Conservation (phyloP, 345 rosid genomes). For the Erysimum cheiranthoides region DNA sequence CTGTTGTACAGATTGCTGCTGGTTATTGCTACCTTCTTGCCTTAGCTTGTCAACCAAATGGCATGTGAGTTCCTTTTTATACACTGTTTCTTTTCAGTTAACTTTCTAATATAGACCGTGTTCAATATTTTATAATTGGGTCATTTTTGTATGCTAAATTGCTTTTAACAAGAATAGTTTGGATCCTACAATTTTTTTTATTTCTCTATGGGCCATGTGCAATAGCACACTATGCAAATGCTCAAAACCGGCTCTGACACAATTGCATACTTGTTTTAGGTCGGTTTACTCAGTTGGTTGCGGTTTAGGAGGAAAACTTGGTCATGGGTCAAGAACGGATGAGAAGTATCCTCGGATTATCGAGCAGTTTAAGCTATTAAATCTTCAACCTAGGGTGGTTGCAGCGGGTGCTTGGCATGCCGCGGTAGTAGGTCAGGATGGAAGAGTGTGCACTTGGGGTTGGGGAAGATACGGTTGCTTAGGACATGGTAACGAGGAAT, state of each 20-base stretch:
- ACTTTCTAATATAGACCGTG: neutral
- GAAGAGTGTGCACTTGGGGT: conserved; percentile 99
- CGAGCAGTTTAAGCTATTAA: conserved; percentile 73
- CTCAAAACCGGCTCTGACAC: neutral
- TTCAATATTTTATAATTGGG: neutral
- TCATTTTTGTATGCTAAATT: neutral
- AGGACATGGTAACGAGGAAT: conserved; percentile 96
- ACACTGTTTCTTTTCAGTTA: neutral
- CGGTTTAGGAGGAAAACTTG: conserved; percentile 98
- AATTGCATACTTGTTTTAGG: conserved; percentile 51
- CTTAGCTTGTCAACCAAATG: conserved; percentile 91
- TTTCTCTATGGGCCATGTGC: neutral
- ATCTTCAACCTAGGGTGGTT: conserved; percentile 86
- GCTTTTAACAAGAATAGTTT: neutral
- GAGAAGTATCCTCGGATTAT: conserved; percentile 92
- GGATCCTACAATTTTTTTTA: neutral
- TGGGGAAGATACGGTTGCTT: conserved; percentile 99
- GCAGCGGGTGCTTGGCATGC: conserved; percentile 99
- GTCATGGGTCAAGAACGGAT: conserved; percentile 93
- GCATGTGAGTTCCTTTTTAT: conserved; percentile 75
- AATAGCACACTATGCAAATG: neutral
- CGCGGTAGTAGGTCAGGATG: conserved; percentile 93
- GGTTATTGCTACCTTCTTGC: conserved; percentile 99
- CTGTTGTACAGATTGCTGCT: conserved; percentile 93
- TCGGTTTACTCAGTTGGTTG: conserved; percentile 98